Base-by-base conservation (phyloP, 129 eudicot genomes). In the Chrysanthemum lavandulifolium region DNA sequence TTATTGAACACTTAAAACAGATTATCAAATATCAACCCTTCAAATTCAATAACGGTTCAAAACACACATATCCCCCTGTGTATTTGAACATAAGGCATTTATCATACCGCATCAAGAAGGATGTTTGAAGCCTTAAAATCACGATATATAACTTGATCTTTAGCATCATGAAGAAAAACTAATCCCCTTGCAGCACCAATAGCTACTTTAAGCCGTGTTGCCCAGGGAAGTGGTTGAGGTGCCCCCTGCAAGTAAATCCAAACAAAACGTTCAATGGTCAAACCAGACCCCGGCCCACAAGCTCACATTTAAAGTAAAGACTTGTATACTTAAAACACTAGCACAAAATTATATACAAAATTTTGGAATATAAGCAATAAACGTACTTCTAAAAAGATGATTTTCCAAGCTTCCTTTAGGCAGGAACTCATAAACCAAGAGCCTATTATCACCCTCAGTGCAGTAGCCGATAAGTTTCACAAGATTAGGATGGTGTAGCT, bases 371-470 rank as follows among this genome's bases (percentile, higher is more conserved):
- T 11, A 15, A 27, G 16, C 51, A 16, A 52, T 23, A 56, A 40
- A 78, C 88, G 5, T 80, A 92, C 98, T 82, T 87, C 98, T 82
- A 53, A 92, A 89, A 4, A 92, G 78, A 85, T 92, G 98, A 81
- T 92, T 92, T 82, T 92, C 98, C 76, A 92, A 85, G 86, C 98
- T 92, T 71, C 98, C 98, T 77, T 87, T 92, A 27, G 96, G 92
- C 98, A 92, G 75, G 73, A 87, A 90, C 83, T 93, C 98, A 29
- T 93, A 93, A 10, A 89, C 98, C 83, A 92, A 78, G 36, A 92
- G 96, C 77, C 90, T 86, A 47, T 89, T 82, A 61, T 89, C 95
- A 67, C 96, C 98, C 16, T 93, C 98, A 0, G 83, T 75, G 58
- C 98, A 92, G 65, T 89, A 92, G 10, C 98, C 97, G 65, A 92